Base-by-base conservation (phyloP, 306 rosid genomes). In the Ceratonia siliqua region DNA sequence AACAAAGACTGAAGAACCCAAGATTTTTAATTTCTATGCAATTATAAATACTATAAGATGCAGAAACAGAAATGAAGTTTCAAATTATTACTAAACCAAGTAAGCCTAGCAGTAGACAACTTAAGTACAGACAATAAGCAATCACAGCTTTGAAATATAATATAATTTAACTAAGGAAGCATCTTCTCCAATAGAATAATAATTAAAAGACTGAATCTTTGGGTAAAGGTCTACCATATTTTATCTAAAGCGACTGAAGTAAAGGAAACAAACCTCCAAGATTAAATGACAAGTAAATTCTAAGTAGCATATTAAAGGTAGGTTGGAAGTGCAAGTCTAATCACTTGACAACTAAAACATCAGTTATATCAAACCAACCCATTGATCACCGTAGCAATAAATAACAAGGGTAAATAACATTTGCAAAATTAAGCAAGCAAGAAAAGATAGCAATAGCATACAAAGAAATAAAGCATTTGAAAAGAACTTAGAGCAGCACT, bases 131-230 rank as follows among this genome's bases (percentile, higher is more conserved):
- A 78, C 77, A 77, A 68, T 6, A 73, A 67, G 78, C 70, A 78
- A 76, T 63, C 75, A 36, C 53, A 53, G 36, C 84, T 64, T 81
- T 21, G 74, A 73, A 81, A 41, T 72, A 71, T 43, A 83, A 49
- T 61, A 58, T 62, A 75, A 73, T 75, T 57, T 78, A 68, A 82
- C 69, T 64, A 81, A 68, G 62, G 70, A 78, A 78, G 93, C 85
- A 92, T 84, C 85, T 74, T 85, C 86, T 72, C 42, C 61, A 62
- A 48, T 84, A 72, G 68, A 49, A 80, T 85, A 82, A 18, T 45
- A 78, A 49, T 42, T 25, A 74, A 72, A 74, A 43, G 79, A 49
- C 33, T 73, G 24, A 69, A 73, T 70, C 74, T 77, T 68, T 49
- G 78, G 73, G 81, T 36, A 32, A 75, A 80, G 25, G 61, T 64